Evolutionary conservation across 192 early-diverging fungal genomes (phyloP), one percentile per base, ranked within the genome.

Genomic region (Bifiguratus adelaidae): DNA sequence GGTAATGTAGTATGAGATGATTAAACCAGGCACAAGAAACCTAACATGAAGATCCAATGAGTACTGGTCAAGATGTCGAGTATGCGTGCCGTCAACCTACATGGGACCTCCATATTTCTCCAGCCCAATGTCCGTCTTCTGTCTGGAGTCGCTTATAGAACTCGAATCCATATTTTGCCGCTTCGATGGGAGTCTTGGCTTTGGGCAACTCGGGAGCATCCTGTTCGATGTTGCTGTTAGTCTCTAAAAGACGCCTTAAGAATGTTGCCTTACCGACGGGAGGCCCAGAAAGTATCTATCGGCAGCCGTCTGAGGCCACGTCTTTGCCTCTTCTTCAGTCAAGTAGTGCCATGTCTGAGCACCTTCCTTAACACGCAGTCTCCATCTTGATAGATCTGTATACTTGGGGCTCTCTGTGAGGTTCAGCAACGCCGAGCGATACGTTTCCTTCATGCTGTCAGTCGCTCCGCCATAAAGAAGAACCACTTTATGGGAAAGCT

Each of bases 81-180:
- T n/a, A n/a, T n/a, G n/a, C n/a, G n/a, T n/a, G n/a, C n/a, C 42
- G 16, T 44, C 0, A 12, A 33, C 19, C 29, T 44, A 54, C 83
- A 97, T 85, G 27, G 95, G 95, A 2, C 95, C 95, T 49, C 90
- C 93, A 68, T 95, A 97, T 46, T n/a, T 91, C 87, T 30, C 92
- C 93, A 2, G 86, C 83, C 83, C 87, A 99, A 70, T 95, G 92
- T 4, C 95, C 95, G 24, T 93, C 91, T 26, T 76, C 74, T 4
- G 88, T 91, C 59, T 99, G 95, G 21, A 95, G 73, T 16, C 70
- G 66, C 48, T 77, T 71, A 56, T 81, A 91, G 67, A 97, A 99
- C 54, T 78, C 75, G 61, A 88, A 85, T n/a, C 91, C 91, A 58
- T 91, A 94, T 19, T 77, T 74, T n/a, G 92, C 92, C 18, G 83